Evolutionary conservation across 192 early-diverging fungal species (phyloP).

Genomic region (Cetraspora pellucida): DNA sequence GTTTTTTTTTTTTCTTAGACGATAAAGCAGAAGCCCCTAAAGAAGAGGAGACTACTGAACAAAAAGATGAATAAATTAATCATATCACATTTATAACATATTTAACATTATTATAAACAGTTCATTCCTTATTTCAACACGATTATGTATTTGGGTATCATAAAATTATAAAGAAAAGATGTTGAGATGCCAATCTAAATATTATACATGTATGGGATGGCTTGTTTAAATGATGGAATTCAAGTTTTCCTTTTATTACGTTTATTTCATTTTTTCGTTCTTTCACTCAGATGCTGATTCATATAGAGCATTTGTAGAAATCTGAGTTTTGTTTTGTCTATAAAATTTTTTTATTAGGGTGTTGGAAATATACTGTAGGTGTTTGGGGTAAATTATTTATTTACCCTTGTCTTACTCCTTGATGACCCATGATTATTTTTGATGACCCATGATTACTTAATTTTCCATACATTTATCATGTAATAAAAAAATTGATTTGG

Average conservation of each 20-base stretch:
- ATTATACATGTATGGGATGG: constrained; percentile 7
- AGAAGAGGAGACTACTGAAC: constrained; percentile 27
- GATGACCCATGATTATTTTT: no score
- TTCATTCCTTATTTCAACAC: constrained; percentile 5
- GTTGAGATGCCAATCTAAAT: not conserved
- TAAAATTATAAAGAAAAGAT: constrained; percentile 3
- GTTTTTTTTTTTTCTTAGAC: not conserved
- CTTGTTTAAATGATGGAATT: constrained; percentile 14
- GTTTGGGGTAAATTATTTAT: not conserved
- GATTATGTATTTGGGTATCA: not conserved
- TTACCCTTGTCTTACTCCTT: no score
- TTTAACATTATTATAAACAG: constrained; percentile 17
- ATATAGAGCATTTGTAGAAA: constrained; percentile 30
- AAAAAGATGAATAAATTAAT: constrained; percentile 4
- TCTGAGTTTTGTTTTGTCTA: constrained; percentile 9
- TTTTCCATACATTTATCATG: no score
- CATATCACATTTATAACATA: constrained; percentile 16
- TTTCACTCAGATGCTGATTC: constrained; percentile 16
- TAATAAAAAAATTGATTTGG: no score
- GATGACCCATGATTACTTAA: no score
- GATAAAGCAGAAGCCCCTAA: constrained; percentile 28
- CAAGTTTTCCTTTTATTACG: constrained; percentile 3
- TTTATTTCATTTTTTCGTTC: not conserved
- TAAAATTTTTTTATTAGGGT: constrained; percentile 5
- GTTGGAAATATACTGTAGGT: not conserved